phyloP scores from a whole-genome alignment of 306 rosid species.

The Biancaea sappan region DNA sequence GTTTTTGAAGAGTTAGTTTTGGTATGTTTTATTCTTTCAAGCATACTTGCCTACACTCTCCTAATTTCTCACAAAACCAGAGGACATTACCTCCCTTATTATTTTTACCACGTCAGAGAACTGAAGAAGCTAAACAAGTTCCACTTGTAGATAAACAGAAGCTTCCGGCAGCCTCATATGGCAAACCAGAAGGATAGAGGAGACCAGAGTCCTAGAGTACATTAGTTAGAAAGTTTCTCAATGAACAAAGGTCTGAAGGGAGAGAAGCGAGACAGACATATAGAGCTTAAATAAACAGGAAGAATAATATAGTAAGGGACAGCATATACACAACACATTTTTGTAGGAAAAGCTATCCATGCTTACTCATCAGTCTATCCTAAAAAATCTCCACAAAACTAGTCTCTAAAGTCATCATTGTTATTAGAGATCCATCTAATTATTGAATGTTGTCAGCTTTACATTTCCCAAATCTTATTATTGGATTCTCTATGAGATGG shows the following conservation, averaged over 20 bases:
- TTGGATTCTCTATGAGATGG: slow-evolving; percentile 7
- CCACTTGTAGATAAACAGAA: not conserved
- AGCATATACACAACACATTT: not conserved
- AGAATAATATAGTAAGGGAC: not conserved
- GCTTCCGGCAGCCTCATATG: not conserved
- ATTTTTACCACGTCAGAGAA: not conserved
- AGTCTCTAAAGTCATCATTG: slow-evolving; percentile 5
- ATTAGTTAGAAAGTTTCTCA: not conserved
- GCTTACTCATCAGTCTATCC: not conserved
- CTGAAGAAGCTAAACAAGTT: not conserved
- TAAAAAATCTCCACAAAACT: not conserved
- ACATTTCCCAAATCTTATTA: slow-evolving; percentile 13
- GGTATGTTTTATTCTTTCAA: not conserved
- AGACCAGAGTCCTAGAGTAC: not conserved
- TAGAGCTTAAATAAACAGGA: not conserved
- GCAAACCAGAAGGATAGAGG: not conserved
- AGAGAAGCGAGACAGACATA: not conserved
- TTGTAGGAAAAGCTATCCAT: not conserved
- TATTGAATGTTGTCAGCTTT: not conserved
- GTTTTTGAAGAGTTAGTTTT: not conserved
- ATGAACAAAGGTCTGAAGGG: not conserved
- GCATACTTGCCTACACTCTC: not conserved
- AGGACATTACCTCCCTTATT: not conserved
- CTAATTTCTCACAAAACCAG: not conserved
- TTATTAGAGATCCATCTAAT: slow-evolving; percentile 1